Percentiles rank a stretch among this genome's conserved stretches.
These are phyloP conservation scores for Pseudocercospora eumusae DNA, from an alignment of 2,329 filamentous ascomycete genomes.

Conservation along the genomic window DNA sequence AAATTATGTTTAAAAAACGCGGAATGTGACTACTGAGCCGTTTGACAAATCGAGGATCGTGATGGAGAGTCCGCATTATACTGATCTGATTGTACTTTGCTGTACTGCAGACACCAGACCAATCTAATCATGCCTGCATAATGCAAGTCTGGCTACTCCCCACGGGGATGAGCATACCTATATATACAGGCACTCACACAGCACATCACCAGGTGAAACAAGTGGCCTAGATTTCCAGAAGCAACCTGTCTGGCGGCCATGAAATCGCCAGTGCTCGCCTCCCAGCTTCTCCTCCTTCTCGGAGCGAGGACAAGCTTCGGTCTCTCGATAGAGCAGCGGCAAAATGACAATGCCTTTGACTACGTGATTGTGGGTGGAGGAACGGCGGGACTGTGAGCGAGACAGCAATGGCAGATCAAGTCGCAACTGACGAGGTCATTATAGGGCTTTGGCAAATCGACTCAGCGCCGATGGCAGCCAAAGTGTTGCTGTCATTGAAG, in stretches of 20 bases:
- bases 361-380: conserved; percentile 16
- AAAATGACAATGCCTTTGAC: conserved; percentile 1
- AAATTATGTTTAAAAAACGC: not conserved
- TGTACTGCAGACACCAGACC: not conserved
- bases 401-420: not conserved
- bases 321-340: not conserved
- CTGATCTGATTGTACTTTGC: not conserved
- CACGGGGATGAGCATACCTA: not conserved
- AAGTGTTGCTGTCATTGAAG: conserved; percentile 27
- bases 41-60: not conserved
- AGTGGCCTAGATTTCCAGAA: not conserved
- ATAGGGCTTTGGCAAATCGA: not conserved
- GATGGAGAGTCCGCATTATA: not conserved
- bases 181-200: not conserved
- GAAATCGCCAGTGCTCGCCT: not conserved
- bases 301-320: not conserved
- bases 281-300: not conserved
- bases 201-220: not conserved
- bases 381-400: conserved; percentile 6
- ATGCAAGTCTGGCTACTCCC: not conserved
- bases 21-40: not conserved
- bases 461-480: not conserved
- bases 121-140: not conserved
- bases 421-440: not conserved
- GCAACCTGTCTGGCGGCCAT: not conserved